Evolutionary conservation across 257 asterid genomes (phyloP).

Genomic region (Scutellaria barbata): DNA sequence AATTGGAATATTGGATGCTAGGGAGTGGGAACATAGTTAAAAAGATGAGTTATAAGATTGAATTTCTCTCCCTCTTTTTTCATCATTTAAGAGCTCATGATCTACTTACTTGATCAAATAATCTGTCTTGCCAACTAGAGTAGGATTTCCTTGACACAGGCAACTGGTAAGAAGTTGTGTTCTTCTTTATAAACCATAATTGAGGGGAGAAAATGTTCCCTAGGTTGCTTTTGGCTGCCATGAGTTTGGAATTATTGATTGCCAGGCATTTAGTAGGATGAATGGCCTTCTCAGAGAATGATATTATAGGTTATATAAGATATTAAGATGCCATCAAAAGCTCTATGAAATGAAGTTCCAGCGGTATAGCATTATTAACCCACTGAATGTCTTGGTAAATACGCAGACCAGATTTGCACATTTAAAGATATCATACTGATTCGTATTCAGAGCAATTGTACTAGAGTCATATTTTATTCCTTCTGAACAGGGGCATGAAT

Average conservation of each 20-base stretch:
- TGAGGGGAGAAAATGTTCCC: slow-evolving; percentile 11
- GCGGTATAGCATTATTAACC: slow-evolving; percentile 5
- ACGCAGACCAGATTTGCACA: slow-evolving; percentile 11
- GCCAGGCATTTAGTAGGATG: not conserved
- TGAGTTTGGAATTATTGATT: not conserved
- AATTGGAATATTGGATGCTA: slow-evolving; percentile 10
- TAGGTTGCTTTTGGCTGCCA: not conserved
- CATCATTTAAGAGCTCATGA: slow-evolving; percentile 6
- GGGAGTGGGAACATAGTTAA: slow-evolving; percentile 15
- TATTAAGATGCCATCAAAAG: slow-evolving; percentile 1
- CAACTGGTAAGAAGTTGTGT: not conserved
- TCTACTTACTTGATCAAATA: not conserved
- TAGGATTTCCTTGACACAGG: slow-evolving; percentile 6
- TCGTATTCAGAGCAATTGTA: slow-evolving; percentile 29
- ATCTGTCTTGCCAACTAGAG: slow-evolving; percentile 19
- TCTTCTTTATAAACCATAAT: slow-evolving; percentile 9
- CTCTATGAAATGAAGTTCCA: slow-evolving; percentile 8
- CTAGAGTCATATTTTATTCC: slow-evolving; percentile 36
- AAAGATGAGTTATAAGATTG: not conserved
- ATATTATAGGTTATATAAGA: not conserved
- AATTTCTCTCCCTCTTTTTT: not conserved
- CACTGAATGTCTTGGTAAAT: slow-evolving; percentile 9
- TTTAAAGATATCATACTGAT: slow-evolving; percentile 31
- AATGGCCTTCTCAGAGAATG: not conserved
- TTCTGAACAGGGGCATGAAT: slow-evolving; percentile 37